Base-by-base conservation (phyloP, 257 asterid genomes). In the Knoxia roxburghii region DNA sequence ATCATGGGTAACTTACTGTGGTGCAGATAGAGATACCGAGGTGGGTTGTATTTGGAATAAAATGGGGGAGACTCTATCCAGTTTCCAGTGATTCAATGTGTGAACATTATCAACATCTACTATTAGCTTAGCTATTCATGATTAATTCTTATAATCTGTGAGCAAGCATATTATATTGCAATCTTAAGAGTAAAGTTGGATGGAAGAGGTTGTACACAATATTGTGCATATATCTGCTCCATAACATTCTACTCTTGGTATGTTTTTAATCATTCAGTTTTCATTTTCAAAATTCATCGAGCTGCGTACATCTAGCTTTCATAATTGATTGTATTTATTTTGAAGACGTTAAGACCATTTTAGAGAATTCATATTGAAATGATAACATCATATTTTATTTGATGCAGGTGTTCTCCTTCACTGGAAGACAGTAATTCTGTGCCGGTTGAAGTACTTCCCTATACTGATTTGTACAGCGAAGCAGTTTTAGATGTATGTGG, bases 341-440 rank as follows among this genome's bases (percentile, higher is more conserved):
- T 12, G 33, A 26, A 51, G 7, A 61, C 39, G 45, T 41, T 8
- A 14, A 20, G 41, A 53, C 54, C 6, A 39, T 21, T 52, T 45
- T 6, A 33, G 15, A 8, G 57, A 27, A 32, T 9, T 23, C 15
- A 4, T 35, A 5, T 37, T 37, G 9, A 41, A 24, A 32, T 69
- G 59, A 20, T 27, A 33, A 61, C 61, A 27, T 4, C 2, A n/a
- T 13, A 23, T 4, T 59, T 63, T 53, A 45, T 37, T 53, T 40
- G 8, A 41, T 71, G 75, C 59, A 71, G 75, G 59, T 41, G 32
- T 41, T 71, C 49, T 40, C 15, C 43, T 39, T 21, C 57, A 21
- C 24, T 21, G 1, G 0, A 68, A 56, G 29, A 27, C 40, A 35
- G 18, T 35, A 23, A 32, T 20, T 30, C 40, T 70, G 63, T 68